These are phyloP conservation scores for Teratosphaeriaceae sp. DNA, from an alignment of 2,329 filamentous ascomycete genomes.

Conservation along the genomic window DNA sequence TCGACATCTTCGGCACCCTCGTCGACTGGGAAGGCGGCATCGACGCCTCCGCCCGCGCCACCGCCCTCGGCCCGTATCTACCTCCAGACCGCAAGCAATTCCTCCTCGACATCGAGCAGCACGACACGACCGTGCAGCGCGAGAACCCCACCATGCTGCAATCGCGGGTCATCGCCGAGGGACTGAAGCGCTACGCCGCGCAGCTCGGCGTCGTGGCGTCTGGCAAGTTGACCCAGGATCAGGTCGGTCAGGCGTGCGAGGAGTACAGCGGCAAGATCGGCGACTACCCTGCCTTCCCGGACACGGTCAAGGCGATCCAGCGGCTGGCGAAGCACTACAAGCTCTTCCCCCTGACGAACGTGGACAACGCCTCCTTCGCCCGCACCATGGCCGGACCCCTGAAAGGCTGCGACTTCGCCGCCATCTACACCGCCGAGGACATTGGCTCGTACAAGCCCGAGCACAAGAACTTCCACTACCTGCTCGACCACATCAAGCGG, in stretches of 20 bases:
- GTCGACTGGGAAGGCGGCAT: slow-evolving; percentile 73
- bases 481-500: slow-evolving; percentile 48
- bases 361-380: slow-evolving; percentile 49
- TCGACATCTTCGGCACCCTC: slow-evolving; percentile 75
- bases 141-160: slow-evolving; percentile 54
- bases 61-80: slow-evolving; percentile 43
- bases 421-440: slow-evolving; percentile 62
- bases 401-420: slow-evolving; percentile 51
- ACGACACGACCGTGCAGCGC: slow-evolving; percentile 46
- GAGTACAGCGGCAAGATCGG: slow-evolving; percentile 49
- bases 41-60: slow-evolving; percentile 42
- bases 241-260: slow-evolving; percentile 36
- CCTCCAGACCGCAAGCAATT: slow-evolving; percentile 38
- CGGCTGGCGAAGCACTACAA: slow-evolving; percentile 47
- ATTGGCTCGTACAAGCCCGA: slow-evolving; percentile 68
- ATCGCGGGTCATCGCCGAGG: slow-evolving; percentile 42
- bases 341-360: slow-evolving; percentile 56
- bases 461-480: slow-evolving; percentile 57
- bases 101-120: slow-evolving; percentile 37
- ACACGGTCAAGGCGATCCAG: slow-evolving; percentile 50
- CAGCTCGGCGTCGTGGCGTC: slow-evolving; percentile 40
- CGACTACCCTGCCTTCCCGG: slow-evolving; percentile 51
- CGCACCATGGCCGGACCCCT: slow-evolving; percentile 45
- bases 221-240: slow-evolving; percentile 42
- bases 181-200: slow-evolving; percentile 23